A percentile compares a stretch with the other conserved stretches of the same genome.
Evolutionary conservation across 768 basidiomycete genomes (phyloP).

Genomic region (Boletus coccyginus): DNA sequence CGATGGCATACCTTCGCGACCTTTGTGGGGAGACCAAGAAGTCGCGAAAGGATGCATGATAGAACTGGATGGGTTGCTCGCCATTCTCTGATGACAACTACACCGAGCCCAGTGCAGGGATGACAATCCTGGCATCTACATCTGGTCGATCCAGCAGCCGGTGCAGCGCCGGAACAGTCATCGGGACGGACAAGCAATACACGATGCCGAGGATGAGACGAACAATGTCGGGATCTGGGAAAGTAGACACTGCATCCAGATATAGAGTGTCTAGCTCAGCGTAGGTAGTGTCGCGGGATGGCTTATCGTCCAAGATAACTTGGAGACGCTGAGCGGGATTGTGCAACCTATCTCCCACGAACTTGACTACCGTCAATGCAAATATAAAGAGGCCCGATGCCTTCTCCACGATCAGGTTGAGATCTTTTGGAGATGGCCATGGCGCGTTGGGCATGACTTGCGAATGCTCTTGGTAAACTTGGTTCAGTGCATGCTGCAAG

Average conservation of each 20-base stretch:
- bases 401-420: conserved; percentile 18
- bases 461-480: conserved; percentile 9
- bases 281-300: conserved; percentile 5
- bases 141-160: conserved; percentile 8
- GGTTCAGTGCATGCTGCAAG: conserved; percentile 15
- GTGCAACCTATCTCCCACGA: conserved; percentile 20
- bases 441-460: conserved; percentile 13
- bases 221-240: conserved; percentile 14
- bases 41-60: conserved; percentile 21
- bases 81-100: conserved; percentile 10
- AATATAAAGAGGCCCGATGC: conserved; percentile 27
- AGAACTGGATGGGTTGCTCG: conserved; percentile 18
- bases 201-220: conserved; percentile 19
- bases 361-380: conserved; percentile 27
- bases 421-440: conserved; percentile 24
- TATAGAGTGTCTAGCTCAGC: conserved; percentile 16
- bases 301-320: conserved; percentile 9
- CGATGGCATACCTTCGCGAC: conserved; percentile 7
- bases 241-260: conserved; percentile 12
- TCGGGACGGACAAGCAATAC: conserved; percentile 14
- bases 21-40: conserved; percentile 14
- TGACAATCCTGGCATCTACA: conserved; percentile 15
- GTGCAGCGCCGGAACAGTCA: conserved; percentile 10
- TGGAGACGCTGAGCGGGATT: conserved; percentile 17
- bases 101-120: conserved; percentile 20